Base-by-base conservation (phyloP, 1,284 basidiomycete species). In the Xerocomus amazonicus region DNA sequence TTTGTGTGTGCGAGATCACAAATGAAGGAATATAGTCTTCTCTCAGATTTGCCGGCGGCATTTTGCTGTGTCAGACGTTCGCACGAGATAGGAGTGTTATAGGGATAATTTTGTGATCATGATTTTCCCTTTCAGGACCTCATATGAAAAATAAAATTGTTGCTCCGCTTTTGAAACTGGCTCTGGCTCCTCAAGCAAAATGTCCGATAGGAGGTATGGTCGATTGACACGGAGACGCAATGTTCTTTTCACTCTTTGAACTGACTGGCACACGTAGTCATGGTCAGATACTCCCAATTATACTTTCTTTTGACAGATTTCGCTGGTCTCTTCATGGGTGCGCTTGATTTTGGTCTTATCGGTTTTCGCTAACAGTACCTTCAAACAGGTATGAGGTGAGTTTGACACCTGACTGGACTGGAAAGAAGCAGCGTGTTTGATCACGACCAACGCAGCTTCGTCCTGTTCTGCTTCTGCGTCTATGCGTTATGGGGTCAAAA, bases 321-420 rank as follows among this genome's bases (percentile, higher is more conserved):
- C 13, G 47, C 58, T 6, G 37, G 29, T 8, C 4, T 62, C 14
- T 35, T 57, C 28, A 35, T 34, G 36, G 58, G 58, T 60, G 29
- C 13, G 59, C 47, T 9, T 26, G 14, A 23, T 23, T 23, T 26
- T 9, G 12, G 29, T 31, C 6, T 5, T 26, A 17, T 6, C 9
- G 6, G 32, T 16, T 23, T 27, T 3, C n/a, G 13, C 36, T 50
- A 26, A 50, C 29, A 34, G 28, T 17, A 13, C n/a, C n/a, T 28
- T 33, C 9, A 13, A 35, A 29, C 17, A 60, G 59, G 59, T 35
- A 63, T 61, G 35, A 60, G 63, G 59, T 60, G 42, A 28, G 58
- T 14, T 23, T 8, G 4, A 6, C 27, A n/a, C 3, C 19, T 31
- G n/a, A 39, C 14, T 8, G 27, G n/a, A 39, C 14, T 8, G 27